Base-by-base conservation (phyloP, 306 rosid genomes). In the Chamaecrista fasciculata region DNA sequence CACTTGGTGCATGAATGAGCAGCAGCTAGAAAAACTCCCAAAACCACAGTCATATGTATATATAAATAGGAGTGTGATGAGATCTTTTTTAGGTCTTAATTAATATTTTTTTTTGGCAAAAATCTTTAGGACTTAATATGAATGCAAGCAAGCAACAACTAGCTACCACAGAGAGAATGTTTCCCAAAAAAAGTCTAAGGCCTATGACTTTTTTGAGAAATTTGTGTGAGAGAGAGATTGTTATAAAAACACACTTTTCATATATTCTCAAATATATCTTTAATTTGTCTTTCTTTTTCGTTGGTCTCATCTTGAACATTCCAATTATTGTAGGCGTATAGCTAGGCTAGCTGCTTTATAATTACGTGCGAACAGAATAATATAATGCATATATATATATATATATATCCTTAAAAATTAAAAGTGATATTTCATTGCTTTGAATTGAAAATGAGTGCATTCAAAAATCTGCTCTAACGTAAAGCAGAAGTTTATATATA, bases 121-220 rank as follows among this genome's bases (percentile, higher is more conserved):
- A n/a, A n/a, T n/a, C n/a, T n/a, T n/a, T n/a, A n/a, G n/a, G 40
- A 8, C 25, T 62, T 29, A 57, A 62, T 79, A 24, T 51, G 78
- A 79, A 79, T 63, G 55, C 60, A 46, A n/a, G n/a, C n/a, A n/a
- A n/a, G 73, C 81, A 43, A 71, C 43, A 6, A 8, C 7, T 5
- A 33, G 46, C 55, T 40, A 74, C 26, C 71, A 51, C 56, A 20
- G 80, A 51, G 47, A 20, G 80, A 75, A 75, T 75, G 77, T 75
- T 56, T 77, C 29, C 62, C n/a, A n/a, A 1, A 56, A 44, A 58
- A 52, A 58, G 61, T 67, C 49, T 11, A 47, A 20, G 76, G 83
- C 67, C 76, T 50, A 57, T 36, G 69, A 47, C 83, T 69, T 63
- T 66, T 33, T 52, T 12, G 25, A 55, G 26, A 56, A 69, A 26